These are phyloP conservation scores for Coemansia sp. DNA, from an alignment of 192 early-diverging fungal genomes.

Conservation along the genomic window DNA sequence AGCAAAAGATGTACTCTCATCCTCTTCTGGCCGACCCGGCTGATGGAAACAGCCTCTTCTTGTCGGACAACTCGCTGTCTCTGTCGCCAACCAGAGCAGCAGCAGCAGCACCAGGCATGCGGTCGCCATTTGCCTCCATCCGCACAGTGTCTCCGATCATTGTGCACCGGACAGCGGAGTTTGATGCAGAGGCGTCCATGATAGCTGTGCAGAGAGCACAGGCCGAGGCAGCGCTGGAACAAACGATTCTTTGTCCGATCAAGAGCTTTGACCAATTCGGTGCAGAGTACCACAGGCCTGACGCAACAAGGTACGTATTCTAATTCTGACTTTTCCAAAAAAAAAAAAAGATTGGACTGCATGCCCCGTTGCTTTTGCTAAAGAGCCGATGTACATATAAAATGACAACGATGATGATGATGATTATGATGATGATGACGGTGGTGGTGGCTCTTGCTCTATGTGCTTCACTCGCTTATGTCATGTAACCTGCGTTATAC, in stretches of 20 bases:
- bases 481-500: constrained; percentile 4
- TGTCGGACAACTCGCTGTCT: constrained; percentile 8
- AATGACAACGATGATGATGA: too few relatives aligned
- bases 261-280: constrained; percentile 8
- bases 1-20: constrained; percentile 11
- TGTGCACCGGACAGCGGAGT: constrained; percentile 1
- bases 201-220: constrained; percentile 16
- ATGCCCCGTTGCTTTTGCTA: neutral
- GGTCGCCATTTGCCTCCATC: constrained; percentile 50
- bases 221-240: constrained; percentile 44
- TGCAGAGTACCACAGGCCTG: constrained; percentile 5
- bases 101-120: constrained; percentile 11
- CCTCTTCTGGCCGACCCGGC: constrained; percentile 30
- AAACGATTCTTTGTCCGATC: constrained; percentile 40
- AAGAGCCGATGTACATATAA: neutral
- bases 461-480: neutral
- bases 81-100: neutral
- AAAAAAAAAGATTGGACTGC: neutral
- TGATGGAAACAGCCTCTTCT: neutral
- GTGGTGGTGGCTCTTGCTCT: too few relatives aligned
- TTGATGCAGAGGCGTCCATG: neutral
- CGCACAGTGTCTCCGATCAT: constrained; percentile 40
- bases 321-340: neutral
- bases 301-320: constrained; percentile 17
- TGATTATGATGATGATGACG: too few relatives aligned